Base-by-base conservation (phyloP, 352 stramenopile species). In the Phytophthora capsici region DNA sequence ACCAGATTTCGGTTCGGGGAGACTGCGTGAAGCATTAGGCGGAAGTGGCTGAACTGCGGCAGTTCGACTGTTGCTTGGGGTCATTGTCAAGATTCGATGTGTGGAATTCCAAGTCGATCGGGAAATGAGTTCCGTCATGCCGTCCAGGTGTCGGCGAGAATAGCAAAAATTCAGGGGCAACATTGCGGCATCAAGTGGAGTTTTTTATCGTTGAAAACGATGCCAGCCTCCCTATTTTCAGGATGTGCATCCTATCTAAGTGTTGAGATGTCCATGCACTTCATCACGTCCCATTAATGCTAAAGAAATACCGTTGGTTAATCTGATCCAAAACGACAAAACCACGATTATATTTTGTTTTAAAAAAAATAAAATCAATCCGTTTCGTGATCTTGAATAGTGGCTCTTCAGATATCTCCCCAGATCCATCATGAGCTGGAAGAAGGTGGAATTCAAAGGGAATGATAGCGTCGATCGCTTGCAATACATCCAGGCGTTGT, bases 381-480 rank as follows among this genome's bases (percentile, higher is more conserved):
- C 44, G 56, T 57, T 65, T 50, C 47, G 46, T 44, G 46, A 58
- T 36, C 23, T 64, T 47, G 4, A 9, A 2, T n/a, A 36, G 58
- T 53, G 58, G 28, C 58, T 66, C 58, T 66, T 61, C 58, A 66
- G 28, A 34, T 34, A 13, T 34, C 28, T 34, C 10, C 9, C 28
- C 4, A 8, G 10, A 34, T 8, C 40, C 14, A 50, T 12, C 12
- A 88, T 90, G 81, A 70, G 58, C 41, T 84, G 77, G 75, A 84
- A 77, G 40, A 59, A 84, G 36, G 54, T 86, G 20, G 79, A 86
- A 47, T 93, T 84, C 52, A 73, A 63, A 5, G 84, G 78, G 14
- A 74, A 45, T 54, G 78, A 93, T 48, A 90, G 82, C 20, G 72
- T 75, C 16, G 72, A 82, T 48, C 81, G 85, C 1, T 26, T 92